A percentile compares a stretch with the other conserved stretches of the same genome.
Conservation (phyloP, 257 asterid genomes). For the Nicotiana tabacum region DNA sequence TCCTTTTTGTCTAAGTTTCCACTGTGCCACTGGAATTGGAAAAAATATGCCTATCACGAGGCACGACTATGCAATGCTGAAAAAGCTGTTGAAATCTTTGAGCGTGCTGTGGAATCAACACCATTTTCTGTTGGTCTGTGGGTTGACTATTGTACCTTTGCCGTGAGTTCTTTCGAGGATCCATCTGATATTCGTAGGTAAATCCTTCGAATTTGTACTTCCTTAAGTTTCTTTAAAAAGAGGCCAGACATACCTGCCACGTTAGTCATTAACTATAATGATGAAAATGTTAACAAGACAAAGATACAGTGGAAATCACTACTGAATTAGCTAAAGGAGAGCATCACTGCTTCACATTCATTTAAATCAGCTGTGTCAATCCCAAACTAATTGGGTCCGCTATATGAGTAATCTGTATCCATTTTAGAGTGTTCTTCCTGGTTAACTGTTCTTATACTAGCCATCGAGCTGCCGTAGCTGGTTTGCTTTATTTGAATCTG, state of each 20-base stretch:
- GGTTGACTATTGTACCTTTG: slow-evolving; percentile 73
- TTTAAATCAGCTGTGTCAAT: not conserved
- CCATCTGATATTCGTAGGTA: slow-evolving; percentile 82
- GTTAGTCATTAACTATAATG: not conserved
- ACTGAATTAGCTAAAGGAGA: not conserved
- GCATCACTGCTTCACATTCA: slow-evolving; percentile 1
- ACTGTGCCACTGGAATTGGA: slow-evolving; percentile 87
- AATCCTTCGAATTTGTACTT: slow-evolving; percentile 18
- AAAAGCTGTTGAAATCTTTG: slow-evolving; percentile 69
- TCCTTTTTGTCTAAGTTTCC: slow-evolving; percentile 67
- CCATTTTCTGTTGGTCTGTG: slow-evolving; percentile 78
- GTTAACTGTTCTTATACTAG: not conserved
- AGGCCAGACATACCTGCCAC: not conserved
- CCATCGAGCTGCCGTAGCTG: not conserved
- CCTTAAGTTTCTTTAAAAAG: not conserved
- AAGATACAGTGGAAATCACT: not conserved
- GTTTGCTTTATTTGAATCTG: not conserved
- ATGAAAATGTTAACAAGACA: not conserved
- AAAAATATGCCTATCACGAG: slow-evolving; percentile 60
- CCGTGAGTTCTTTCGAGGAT: slow-evolving; percentile 45
- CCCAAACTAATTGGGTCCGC: not conserved
- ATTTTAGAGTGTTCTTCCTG: not conserved
- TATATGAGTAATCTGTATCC: not conserved
- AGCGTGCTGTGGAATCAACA: slow-evolving; percentile 46
- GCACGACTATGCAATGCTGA: slow-evolving; percentile 49